Percentiles rank a stretch among this genome's conserved stretches.
These are phyloP conservation scores for Tetradesmus obliquus DNA, from an alignment of 139 green algal species.

Conservation along the genomic window DNA sequence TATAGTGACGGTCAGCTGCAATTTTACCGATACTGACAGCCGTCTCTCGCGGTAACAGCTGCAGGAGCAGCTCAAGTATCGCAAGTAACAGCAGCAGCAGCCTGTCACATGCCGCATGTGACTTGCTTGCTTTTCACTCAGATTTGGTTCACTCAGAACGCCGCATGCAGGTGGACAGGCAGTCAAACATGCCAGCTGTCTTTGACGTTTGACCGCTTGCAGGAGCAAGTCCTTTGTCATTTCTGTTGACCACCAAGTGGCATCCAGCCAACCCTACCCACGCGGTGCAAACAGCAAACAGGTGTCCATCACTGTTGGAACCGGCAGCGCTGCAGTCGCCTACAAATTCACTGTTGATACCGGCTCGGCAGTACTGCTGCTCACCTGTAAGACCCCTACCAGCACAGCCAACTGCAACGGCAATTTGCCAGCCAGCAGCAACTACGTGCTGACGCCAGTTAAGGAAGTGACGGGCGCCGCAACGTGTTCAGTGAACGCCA, in stretches of 20 bases:
- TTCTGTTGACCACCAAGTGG: not conserved
- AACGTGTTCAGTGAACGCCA: not conserved
- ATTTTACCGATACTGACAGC: too few relatives aligned
- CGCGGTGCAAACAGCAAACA: conserved; percentile 16
- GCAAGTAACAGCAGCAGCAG: too few relatives aligned
- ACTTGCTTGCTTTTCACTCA: too few relatives aligned
- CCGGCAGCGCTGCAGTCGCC: not conserved
- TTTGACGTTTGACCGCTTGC: not conserved
- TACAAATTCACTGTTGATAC: conserved; percentile 15
- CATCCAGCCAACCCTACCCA: not conserved
- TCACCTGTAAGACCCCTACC: not conserved
- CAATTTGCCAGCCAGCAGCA: not conserved
- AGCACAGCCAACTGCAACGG: conserved; percentile 9
- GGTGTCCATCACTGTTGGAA: not conserved
- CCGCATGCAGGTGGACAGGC: too few relatives aligned
- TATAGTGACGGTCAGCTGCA: too few relatives aligned
- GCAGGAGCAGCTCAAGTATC: too few relatives aligned
- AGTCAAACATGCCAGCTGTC: too few relatives aligned
- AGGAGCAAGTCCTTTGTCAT: not conserved
- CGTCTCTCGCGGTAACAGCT: too few relatives aligned
- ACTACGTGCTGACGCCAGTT: not conserved
- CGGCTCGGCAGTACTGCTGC: not conserved
- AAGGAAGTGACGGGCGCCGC: not conserved
- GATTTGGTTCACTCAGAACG: too few relatives aligned
- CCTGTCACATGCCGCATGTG: too few relatives aligned